A percentile compares a stretch with the other conserved stretches of the same genome.
phyloP scores from a whole-genome alignment of 2,329 filamentous ascomycete genomes.

The Colletotrichum plurivorum region DNA sequence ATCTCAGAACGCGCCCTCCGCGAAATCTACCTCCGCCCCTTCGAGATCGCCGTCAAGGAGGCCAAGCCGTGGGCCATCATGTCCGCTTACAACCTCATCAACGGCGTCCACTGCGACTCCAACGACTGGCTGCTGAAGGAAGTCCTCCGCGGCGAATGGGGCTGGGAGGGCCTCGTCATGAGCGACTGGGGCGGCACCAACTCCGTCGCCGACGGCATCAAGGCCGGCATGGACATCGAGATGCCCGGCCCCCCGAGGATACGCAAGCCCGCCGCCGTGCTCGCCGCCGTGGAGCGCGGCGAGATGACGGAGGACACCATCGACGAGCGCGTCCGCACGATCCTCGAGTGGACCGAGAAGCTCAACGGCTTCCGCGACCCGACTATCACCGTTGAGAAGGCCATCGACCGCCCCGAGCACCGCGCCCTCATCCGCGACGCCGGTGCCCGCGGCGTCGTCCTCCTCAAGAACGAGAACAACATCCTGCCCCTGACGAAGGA shows the following conservation, averaged over 20 bases:
- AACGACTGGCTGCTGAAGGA: slow-evolving; percentile 70
- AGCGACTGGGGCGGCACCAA: slow-evolving; percentile 81
- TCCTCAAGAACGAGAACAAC: slow-evolving; percentile 78
- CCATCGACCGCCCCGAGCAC: slow-evolving; percentile 64
- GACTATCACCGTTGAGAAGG: slow-evolving; percentile 51
- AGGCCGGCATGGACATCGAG: slow-evolving; percentile 81
- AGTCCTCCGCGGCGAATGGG: slow-evolving; percentile 81
- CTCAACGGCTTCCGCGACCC: slow-evolving; percentile 51
- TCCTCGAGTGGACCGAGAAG: slow-evolving; percentile 46
- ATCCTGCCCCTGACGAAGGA: slow-evolving; percentile 67
- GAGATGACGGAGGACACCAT: slow-evolving; percentile 43
- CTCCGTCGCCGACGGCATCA: slow-evolving; percentile 78
- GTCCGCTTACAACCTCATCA: slow-evolving; percentile 54
- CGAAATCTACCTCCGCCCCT: slow-evolving; percentile 50
- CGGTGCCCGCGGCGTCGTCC: slow-evolving; percentile 71
- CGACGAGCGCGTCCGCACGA: slow-evolving; percentile 49
- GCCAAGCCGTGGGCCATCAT: slow-evolving; percentile 48
- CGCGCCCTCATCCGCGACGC: slow-evolving; percentile 69
- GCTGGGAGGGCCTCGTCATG: slow-evolving; percentile 83
- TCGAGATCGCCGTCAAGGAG: slow-evolving; percentile 47
- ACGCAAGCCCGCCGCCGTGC: slow-evolving; percentile 43
- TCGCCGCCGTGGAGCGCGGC: slow-evolving; percentile 44
- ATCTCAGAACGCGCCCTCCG: slow-evolving; percentile 48
- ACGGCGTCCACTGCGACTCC: slow-evolving; percentile 63
- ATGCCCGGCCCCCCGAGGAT: slow-evolving; percentile 65